Conservation (phyloP, 164 flowering plant species). For the Sedum album region DNA sequence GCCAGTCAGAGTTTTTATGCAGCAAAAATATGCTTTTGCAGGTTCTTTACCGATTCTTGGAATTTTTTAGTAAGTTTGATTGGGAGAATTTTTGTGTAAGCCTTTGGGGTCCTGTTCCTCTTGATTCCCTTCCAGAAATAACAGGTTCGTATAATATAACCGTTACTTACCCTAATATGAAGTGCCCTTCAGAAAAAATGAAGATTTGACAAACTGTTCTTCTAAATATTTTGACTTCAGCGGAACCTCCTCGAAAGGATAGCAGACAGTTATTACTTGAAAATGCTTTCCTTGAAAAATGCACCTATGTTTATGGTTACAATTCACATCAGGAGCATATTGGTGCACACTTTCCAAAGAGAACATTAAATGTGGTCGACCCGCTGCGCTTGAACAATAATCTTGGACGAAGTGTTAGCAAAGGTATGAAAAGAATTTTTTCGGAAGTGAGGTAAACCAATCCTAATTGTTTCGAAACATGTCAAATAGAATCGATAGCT, state of each 20-base stretch:
- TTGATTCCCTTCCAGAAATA: conserved; percentile 73
- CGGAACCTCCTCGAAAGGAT: conserved; percentile 87
- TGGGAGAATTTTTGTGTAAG: conserved; percentile 96
- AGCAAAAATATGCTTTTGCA: conserved; percentile 17
- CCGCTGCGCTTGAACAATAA: conserved; percentile 87
- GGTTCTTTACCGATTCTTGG: conserved; percentile 94
- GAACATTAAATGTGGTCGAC: conserved; percentile 80
- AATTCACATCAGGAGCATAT: conserved; percentile 25
- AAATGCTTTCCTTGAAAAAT: conserved; percentile 63
- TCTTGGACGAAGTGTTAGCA: conserved; percentile 91
- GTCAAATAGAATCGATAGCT: not conserved
- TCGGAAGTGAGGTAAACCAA: not conserved
- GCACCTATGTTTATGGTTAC: conserved; percentile 72
- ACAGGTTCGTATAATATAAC: conserved; percentile 32
- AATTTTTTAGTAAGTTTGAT: conserved; percentile 93
- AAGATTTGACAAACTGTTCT: not conserved
- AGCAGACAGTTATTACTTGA: conserved; percentile 67
- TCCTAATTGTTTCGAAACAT: not conserved
- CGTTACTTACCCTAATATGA: not conserved
- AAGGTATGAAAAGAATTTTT: conserved; percentile 4
- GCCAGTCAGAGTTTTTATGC: not conserved
- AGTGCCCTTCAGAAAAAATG: not conserved
- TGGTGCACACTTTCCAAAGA: conserved; percentile 28
- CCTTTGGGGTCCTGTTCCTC: conserved; percentile 91
- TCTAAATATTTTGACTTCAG: conserved; percentile 24